Base-by-base conservation (phyloP, 768 basidiomycete genomes). In the Chalciporus chontae region DNA sequence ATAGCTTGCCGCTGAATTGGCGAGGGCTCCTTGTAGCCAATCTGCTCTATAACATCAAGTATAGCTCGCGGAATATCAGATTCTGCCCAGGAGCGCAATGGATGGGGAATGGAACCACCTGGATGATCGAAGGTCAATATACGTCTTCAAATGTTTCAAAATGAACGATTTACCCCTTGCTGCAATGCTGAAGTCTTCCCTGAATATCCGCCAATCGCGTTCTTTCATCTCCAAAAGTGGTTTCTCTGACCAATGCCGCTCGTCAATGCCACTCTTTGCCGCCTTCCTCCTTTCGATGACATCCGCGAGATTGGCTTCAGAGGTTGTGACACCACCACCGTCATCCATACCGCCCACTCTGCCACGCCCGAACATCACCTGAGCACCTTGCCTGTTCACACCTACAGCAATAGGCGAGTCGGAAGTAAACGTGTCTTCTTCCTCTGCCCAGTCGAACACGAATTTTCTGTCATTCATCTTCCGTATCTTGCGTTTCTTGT, bases 1-100 rank as follows among this genome's bases (percentile, higher is more conserved):
- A 99, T 99, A 8, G 96, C 96, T 67, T 98, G 96, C 32, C 96
- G 79, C 69, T 99, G 96, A 65, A 99, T 99, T 6, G 96, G 84
- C 31, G 89, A 91, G 1, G 96, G 96, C 52, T 98, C 95, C 61
- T 91, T 94, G 75, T 99, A 99, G 0, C 96, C 96, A 69, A 98
- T 87, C 61, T 79, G 74, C 26, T 90, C 93, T 45, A 99, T 90
- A 50, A 92, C 83, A 40, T 84, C 85, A 40, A 95, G 71, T 40
- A 99, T 86, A 11, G 74, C 56, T 53, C 77, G 69, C 8, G 94
- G 94, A 40, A 98, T 97, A 15, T 65, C 70, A 3, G 90, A 94
- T 63, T 99, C 96, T 31, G 72, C 66, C 96, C 96, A 99, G 7
- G 87, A 88, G 43, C 96, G 85, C 39, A 99, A 65, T 1, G 96